Base-by-base conservation (phyloP, 306 rosid genomes). In the Begonia loranthoides region DNA sequence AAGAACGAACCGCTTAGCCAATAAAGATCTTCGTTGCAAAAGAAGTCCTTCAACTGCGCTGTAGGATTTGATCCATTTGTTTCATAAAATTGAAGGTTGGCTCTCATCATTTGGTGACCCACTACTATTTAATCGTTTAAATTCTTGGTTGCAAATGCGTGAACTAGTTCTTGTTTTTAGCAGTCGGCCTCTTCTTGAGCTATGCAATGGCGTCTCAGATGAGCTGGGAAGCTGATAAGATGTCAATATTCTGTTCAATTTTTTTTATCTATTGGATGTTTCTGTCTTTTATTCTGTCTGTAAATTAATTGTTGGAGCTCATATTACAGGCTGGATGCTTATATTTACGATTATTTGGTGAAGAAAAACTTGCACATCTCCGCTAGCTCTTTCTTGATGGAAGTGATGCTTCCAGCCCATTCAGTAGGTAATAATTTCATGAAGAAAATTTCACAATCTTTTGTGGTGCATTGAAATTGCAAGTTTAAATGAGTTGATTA, bases 171-270 rank as follows among this genome's bases (percentile, higher is more conserved):
- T 28, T 28, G 22, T 5, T 28, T 28, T 28, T 28, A 28, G 36
- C 70, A 72, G 84, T 70, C 50, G 33, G 50, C 50, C 62, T 55
- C 36, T 28, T 52, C 58, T 50, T 62, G 16, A 55, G 36, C 15
- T 65, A 58, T 54, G 56, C 58, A 57, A 88, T 88, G 96, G 86
- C 87, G 61, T 8, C 2, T 2, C 90, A 79, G 80, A 88, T 82
- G 58, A 84, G 73, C 71, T 88, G 95, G 96, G 96, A 81, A 69
- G 96, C 96, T 13, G 96, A 88, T 81, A 88, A 88, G 81, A 88
- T 88, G 96, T 88, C 73, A 46, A 52, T 38, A 28, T 13, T 45
- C 45, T 34, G 44, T 28, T 51, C 59, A 45, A 17, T 17, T 22
- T 61, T 54, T 28, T 28, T 4, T 4, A 4, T 28, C 36, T 28